Conservation (phyloP, 345 rosid genomes). For the Gossypium bickii region DNA sequence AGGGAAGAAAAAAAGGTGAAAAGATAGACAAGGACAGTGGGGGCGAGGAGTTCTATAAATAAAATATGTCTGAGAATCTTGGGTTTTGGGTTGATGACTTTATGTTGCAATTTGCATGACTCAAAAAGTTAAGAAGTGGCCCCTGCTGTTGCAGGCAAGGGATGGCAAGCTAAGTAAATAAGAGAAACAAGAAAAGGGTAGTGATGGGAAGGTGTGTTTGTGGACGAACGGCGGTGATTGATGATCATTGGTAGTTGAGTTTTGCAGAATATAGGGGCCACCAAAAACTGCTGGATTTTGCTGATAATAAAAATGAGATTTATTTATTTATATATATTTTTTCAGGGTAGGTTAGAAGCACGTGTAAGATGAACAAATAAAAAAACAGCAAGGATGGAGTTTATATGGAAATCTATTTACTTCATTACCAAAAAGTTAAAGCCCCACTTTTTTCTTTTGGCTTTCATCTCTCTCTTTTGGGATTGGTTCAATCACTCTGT, state of each 20-base stretch:
- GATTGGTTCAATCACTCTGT: not conserved
- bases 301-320: not conserved
- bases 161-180: conserved; percentile 6
- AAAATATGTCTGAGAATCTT: conserved; percentile 14
- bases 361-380: not conserved
- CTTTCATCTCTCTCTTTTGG: not conserved
- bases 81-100: conserved; percentile 11
- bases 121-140: not conserved
- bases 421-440: not conserved
- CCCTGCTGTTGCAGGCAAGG: not conserved
- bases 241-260: not conserved
- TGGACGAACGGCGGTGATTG: conserved; percentile 7
- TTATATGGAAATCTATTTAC: not conserved
- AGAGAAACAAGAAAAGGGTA: not conserved
- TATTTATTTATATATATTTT: too few species aligned
- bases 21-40: conserved; percentile 1
- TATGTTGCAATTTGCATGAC: conserved; percentile 9
- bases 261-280: not conserved
- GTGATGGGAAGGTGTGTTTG: not conserved
- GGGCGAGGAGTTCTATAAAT: conserved; percentile 7
- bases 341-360: not conserved
- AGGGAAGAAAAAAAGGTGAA: not conserved
- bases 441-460: not conserved
- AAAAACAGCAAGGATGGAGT: not conserved
- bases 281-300: not conserved